A percentile compares a stretch with the other conserved stretches of the same genome.
Conservation (phyloP, 106 monocot genomes). For the Apostasia shenzhenica region DNA sequence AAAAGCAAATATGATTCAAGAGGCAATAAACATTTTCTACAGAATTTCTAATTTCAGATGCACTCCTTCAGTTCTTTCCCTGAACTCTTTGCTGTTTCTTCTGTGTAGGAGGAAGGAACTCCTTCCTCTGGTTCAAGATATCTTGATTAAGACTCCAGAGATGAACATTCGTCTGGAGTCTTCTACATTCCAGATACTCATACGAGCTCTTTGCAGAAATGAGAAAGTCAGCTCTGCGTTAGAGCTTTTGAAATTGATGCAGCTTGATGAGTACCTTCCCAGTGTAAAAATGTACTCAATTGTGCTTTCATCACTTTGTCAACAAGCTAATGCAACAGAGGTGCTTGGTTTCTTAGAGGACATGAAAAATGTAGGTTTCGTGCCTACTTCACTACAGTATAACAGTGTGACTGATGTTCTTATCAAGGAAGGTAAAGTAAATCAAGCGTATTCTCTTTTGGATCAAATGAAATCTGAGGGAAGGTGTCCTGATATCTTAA, state of each 20-base stretch:
- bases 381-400: slow-evolving; percentile 31
- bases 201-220: slow-evolving; percentile 47
- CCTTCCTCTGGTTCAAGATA: slow-evolving; percentile 38
- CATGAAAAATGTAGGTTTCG: slow-evolving; percentile 37
- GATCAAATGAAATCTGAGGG: slow-evolving; percentile 44
- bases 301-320: slow-evolving; percentile 35
- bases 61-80: slow-evolving; percentile 34
- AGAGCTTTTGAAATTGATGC: slow-evolving; percentile 42
- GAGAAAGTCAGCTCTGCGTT: slow-evolving; percentile 35
- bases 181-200: slow-evolving; percentile 44
- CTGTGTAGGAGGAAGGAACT: slow-evolving; percentile 39
- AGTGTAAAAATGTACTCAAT: slow-evolving; percentile 40
- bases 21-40: slow-evolving; percentile 49
- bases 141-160: slow-evolving; percentile 35
- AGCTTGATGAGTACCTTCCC: slow-evolving; percentile 27
- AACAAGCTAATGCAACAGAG: slow-evolving; percentile 6
- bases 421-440: slow-evolving; percentile 36
- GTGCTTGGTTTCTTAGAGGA: slow-evolving; percentile 35
- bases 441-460: slow-evolving; percentile 47
- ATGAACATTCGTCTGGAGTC: slow-evolving; percentile 41
- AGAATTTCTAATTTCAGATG: slow-evolving; percentile 60
- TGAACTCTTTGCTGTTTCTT: slow-evolving; percentile 45
- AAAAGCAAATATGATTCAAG: slow-evolving; percentile 30
- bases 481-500: slow-evolving; percentile 22
- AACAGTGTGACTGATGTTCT: slow-evolving; percentile 41